A percentile compares a stretch with the other conserved stretches of the same genome.
These are phyloP conservation scores for Casuarina glauca DNA, from an alignment of 306 rosid genomes.

Conservation along the genomic window DNA sequence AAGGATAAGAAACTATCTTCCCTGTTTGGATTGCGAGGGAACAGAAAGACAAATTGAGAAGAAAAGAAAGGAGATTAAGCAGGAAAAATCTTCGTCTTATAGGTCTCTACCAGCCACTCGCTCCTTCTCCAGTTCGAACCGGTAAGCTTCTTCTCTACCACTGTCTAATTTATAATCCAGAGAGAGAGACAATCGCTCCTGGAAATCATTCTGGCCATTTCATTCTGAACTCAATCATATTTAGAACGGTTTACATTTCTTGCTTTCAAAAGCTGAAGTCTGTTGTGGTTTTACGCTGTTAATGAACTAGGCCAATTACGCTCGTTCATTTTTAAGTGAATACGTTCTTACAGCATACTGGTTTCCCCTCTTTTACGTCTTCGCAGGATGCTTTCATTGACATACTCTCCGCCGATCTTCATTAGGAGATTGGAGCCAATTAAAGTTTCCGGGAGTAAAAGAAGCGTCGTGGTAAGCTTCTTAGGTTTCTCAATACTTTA, in stretches of 20 bases:
- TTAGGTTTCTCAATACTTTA: not conserved
- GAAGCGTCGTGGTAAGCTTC: conserved; percentile 64
- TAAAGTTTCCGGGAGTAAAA: conserved; percentile 31
- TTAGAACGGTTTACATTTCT: no score
- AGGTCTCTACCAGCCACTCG: not conserved
- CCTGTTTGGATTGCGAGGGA: conserved; percentile 6
- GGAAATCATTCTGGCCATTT: not conserved
- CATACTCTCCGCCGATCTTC: conserved; percentile 46
- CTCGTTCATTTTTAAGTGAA: conserved; percentile 5
- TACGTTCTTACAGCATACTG: no score
- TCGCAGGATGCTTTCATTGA: conserved; percentile 62
- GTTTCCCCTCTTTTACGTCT: conserved; percentile 10
- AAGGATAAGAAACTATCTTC: not conserved
- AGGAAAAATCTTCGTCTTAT: not conserved
- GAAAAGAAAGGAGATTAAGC: not conserved
- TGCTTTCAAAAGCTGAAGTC: not conserved
- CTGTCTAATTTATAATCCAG: no score
- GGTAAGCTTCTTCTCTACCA: not conserved
- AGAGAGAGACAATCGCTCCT: no score
- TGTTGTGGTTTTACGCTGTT: not conserved
- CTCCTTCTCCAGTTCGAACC: not conserved
- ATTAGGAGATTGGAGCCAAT: conserved; percentile 41
- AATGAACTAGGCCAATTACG: not conserved
- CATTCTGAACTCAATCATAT: no score
- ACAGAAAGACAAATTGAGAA: not conserved